Evolutionary conservation across 2,329 filamentous ascomycete genomes (phyloP), one percentile per base, ranked within the genome.

Genomic region (Fusarium torreyae): DNA sequence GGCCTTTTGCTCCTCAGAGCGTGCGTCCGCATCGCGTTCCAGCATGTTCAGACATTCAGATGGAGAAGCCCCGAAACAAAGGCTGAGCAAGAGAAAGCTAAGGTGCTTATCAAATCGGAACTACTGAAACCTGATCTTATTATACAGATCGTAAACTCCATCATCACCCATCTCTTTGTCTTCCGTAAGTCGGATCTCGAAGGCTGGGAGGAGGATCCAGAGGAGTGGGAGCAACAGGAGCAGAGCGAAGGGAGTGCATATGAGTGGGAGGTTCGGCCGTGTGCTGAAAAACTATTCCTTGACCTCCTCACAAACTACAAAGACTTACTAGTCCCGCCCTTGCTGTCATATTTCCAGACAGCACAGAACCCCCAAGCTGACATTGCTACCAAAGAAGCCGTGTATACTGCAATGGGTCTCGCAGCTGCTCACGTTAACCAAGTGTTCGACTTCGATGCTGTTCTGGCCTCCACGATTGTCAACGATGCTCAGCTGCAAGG

Each of bases 191-290:
- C 89, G 52, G 96, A 99, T 78, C 87, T 98, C 1, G 90, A 94
- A 66, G 92, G 94, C 60, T 99, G 96, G 96, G 92, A 97, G 76
- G 92, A 97, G 75, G 94, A 97, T 60, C 94, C 95, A 0, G 94
- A 99, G 78, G 94, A 97, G 55, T 99, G 96, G 94, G 95, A 98
- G 78, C 91, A 92, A 69, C 90, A 91, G 74, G 94, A 98, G 82
- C 94, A 97, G 74, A 92, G 91, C 63, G 89, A 93, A 62, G 90
- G 92, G 36, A 92, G 94, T 71, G 93, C 92, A 2, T 98, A 92
- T 87, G 94, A 98, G 75, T 98, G 94, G 83, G 93, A 95, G 61
- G 91, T 98, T 54, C 90, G 95, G 33, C 93, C 94, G 4, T 98
- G 95, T 77, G 91, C 96, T 0, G 96, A 99, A 80, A 97, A 94